These are phyloP conservation scores for Carex arenaria DNA, from an alignment of 202 grass and related monocot species.

Conservation along the genomic window DNA sequence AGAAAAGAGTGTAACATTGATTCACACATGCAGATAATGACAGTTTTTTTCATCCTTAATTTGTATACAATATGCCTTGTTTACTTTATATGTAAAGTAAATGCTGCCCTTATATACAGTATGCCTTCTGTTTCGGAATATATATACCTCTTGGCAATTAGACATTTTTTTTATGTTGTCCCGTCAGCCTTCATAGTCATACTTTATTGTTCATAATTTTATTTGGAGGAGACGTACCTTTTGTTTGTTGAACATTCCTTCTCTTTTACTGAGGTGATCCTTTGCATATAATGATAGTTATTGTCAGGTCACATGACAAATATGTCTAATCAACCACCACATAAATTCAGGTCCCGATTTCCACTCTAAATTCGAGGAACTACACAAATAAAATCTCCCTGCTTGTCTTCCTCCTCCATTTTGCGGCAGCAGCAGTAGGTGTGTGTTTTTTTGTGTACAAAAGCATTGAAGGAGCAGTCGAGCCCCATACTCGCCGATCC, in stretches of 20 bases:
- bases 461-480: constrained; percentile 31
- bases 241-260: neutral
- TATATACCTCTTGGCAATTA: neutral
- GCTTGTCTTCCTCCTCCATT: constrained; percentile 75
- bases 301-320: neutral
- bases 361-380: constrained; percentile 60
- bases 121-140: neutral
- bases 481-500: constrained; percentile 31
- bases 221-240: neutral
- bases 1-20: neutral
- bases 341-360: constrained; percentile 34
- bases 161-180: neutral
- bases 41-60: neutral
- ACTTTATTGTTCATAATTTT: neutral
- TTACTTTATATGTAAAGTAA: neutral
- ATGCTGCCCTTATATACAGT: neutral
- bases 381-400: constrained; percentile 79
- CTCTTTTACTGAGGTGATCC: neutral
- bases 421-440: constrained; percentile 27
- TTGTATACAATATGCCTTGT: neutral
- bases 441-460: constrained; percentile 68
- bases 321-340: neutral
- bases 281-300: neutral
- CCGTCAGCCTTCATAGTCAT: neutral
- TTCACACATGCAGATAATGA: neutral